Base-by-base conservation (phyloP, 768 basidiomycete species). In the Suillus bovinus region DNA sequence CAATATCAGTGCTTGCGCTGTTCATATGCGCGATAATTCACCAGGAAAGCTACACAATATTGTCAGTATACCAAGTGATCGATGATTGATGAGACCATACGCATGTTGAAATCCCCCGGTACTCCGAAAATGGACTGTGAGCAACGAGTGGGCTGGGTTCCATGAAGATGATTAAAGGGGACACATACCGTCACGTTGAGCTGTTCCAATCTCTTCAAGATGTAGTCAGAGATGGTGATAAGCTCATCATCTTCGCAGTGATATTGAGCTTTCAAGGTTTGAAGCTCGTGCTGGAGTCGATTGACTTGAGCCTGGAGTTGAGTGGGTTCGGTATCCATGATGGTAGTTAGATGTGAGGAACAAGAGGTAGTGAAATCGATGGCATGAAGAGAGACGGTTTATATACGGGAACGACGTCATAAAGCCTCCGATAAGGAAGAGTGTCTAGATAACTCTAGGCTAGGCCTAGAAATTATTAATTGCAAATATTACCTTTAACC, bases 51-150 rank as follows among this genome's bases (percentile, higher is more conserved):
- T 74, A 27, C 16, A 8, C 6, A 10, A 9, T 8, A 27, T 33
- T 4, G n/a, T 71, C 4, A 73, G 56, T 1, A 5, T n/a, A 27
- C 5, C 6, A 53, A 8, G n/a, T 16, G 16, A 54, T 24, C 0
- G 29, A 62, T 17, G 1, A 22, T 6, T 16, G 14, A 46, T 0
- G 14, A 63, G 20, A 20, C 17, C 77, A 11, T 66, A 78, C 79
- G 88, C 50, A 93, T 82, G 71, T 93, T 93, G 66, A 92, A 93
- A 72, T 94, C 91, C n/a, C 93, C 93, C 0, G 93, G 93, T 0
- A 94, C 82, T 17, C 92, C 93, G 61, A 94, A 94, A 78, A 94
- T 82, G 52, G 84, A 82, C 91, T 94, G 62, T 11, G 63, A 44
- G 52, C 60, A 60, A 58, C 13, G 10, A 36, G 62, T 17, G 63